Evolutionary conservation across 23 red algal genomes (phyloP).

Genomic region (Gracilaria domingensis): DNA sequence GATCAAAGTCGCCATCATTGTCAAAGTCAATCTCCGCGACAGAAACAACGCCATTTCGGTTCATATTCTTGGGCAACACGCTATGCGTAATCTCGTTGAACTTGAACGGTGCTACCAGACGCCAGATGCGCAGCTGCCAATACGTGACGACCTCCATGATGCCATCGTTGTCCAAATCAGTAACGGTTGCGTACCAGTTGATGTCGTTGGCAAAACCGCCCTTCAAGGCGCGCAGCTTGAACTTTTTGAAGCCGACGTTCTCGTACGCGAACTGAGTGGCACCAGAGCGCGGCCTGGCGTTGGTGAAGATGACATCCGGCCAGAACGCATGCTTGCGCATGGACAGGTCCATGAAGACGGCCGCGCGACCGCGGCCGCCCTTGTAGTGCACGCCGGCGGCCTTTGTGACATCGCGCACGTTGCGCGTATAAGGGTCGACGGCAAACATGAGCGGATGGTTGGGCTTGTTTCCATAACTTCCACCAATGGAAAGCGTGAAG

Average conservation of each 20-base stretch:
- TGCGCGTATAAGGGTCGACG: not conserved
- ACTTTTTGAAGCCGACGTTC: constrained; percentile 37
- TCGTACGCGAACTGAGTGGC: constrained; percentile 61
- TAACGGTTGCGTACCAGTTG: constrained; percentile 44
- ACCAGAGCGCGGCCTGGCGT: not conserved
- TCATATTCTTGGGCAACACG: constrained; percentile 9
- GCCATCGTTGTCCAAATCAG: constrained; percentile 64
- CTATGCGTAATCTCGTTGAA: constrained; percentile 14
- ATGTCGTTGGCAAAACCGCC: constrained; percentile 51
- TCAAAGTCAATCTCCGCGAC: constrained; percentile 79
- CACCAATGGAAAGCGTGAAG: constrained; percentile 57
- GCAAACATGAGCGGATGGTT: constrained; percentile 39
- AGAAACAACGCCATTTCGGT: constrained; percentile 32
- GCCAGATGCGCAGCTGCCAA: constrained; percentile 19
- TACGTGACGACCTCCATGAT: constrained; percentile 66
- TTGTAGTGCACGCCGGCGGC: not conserved
- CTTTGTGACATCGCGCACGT: constrained; percentile 4
- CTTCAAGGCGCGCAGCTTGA: constrained; percentile 29
- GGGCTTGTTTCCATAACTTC: constrained; percentile 33
- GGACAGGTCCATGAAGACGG: constrained; percentile 62
- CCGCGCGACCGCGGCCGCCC: constrained; percentile 54
- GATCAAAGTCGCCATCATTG: constrained; percentile 80
- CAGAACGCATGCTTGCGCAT: constrained; percentile 22
- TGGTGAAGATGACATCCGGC: constrained; percentile 71
- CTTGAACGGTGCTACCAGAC: constrained; percentile 24